These are phyloP conservation scores for Hydrangea macrophylla DNA, from an alignment of 148 eudicot species.

Conservation along the genomic window DNA sequence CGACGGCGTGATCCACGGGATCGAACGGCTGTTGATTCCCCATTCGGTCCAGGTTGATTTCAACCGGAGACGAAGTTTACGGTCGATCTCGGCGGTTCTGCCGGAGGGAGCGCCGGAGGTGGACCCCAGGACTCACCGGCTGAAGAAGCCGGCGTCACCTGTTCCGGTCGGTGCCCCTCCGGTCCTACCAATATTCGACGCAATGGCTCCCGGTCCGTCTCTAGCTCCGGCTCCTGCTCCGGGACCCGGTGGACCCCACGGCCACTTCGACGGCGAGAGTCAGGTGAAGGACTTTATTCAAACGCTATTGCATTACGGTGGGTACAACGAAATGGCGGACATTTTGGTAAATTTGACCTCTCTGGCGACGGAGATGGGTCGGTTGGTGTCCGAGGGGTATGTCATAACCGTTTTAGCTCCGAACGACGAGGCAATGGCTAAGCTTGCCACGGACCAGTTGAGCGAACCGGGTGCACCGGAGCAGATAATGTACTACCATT, in stretches of 20 bases:
- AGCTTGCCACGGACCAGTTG: constrained; percentile 61
- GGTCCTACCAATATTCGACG: constrained; percentile 62
- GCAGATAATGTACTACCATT: constrained; percentile 77
- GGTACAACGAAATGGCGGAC: constrained; percentile 88
- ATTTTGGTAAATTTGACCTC: constrained; percentile 82
- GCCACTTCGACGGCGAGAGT: too few relatives aligned
- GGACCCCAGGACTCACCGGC: constrained; percentile 55
- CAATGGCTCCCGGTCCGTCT: constrained; percentile 80
- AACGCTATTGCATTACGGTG: constrained; percentile 83
- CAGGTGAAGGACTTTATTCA: too few relatives aligned
- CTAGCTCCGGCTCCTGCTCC: constrained; percentile 94
- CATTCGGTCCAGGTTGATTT: constrained; percentile 60
- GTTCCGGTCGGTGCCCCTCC: constrained; percentile 58
- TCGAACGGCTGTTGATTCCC: constrained; percentile 51
- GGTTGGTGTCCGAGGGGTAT: constrained; percentile 79
- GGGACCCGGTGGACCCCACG: constrained; percentile 86
- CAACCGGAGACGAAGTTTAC: constrained; percentile 56
- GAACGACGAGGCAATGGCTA: constrained; percentile 86
- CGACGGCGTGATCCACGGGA: constrained; percentile 88
- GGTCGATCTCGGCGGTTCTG: constrained; percentile 65
- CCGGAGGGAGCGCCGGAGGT: constrained; percentile 74
- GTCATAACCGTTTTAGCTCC: constrained; percentile 84
- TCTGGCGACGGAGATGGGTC: constrained; percentile 80
- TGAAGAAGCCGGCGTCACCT: constrained; percentile 35
- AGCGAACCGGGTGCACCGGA: constrained; percentile 88